Conservation (phyloP, 768 basidiomycete species). For the Cubamyces lactineus region DNA sequence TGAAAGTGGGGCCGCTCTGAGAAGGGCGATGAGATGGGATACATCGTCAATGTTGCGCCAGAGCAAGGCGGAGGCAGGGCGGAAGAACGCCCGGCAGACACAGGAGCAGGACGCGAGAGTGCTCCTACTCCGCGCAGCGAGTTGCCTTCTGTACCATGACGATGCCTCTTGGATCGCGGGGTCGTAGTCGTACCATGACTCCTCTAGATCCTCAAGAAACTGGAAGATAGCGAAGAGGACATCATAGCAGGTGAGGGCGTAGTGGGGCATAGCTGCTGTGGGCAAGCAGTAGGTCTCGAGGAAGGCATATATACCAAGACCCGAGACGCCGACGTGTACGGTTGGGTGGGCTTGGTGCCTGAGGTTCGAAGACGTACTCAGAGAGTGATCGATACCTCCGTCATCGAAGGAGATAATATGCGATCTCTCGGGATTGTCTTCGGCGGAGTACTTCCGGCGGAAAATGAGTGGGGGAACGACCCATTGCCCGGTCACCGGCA, state of each 20-base stretch:
- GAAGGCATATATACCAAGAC: no score
- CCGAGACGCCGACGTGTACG: no score
- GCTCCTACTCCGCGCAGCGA: neutral
- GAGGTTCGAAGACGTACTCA: no score
- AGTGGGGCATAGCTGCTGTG: neutral
- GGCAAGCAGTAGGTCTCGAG: neutral
- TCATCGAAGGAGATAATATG: no score
- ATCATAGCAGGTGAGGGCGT: conserved; percentile 11
- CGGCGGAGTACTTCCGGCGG: no score
- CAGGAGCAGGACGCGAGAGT: conserved; percentile 16
- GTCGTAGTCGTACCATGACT: conserved; percentile 22
- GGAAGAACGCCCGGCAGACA: conserved; percentile 15
- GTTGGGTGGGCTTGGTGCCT: no score
- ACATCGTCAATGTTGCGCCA: conserved; percentile 18
- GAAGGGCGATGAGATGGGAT: neutral
- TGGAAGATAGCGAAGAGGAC: conserved; percentile 17
- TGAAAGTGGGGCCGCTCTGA: neutral
- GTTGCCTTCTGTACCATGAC: conserved; percentile 7
- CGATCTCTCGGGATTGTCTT: no score
- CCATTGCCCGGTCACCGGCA: no score
- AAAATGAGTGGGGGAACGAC: no score
- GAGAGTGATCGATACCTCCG: no score
- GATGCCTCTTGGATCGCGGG: neutral
- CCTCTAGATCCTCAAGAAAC: conserved; percentile 1
- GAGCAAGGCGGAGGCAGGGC: conserved; percentile 13